These are phyloP conservation scores for Wallacemonas collosoma DNA, from an alignment of 208 protist species.

Conservation along the genomic window DNA sequence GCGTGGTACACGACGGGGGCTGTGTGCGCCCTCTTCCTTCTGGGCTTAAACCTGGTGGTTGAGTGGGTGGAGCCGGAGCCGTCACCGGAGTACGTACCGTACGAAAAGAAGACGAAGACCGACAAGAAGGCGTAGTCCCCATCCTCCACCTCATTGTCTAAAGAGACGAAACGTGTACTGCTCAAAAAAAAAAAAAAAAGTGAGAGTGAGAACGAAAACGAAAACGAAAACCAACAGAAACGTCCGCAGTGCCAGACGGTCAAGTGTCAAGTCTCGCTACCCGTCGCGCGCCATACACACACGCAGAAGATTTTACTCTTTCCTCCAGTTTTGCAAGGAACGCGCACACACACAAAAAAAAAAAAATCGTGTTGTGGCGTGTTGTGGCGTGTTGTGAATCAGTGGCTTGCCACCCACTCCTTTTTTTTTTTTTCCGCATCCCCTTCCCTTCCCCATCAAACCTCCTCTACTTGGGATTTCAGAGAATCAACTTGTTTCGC, in stretches of 20 bases:
- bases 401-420: neutral
- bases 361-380: neutral
- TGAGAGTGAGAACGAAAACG: too few species aligned
- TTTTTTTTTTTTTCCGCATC: conserved; percentile 1
- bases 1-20: conserved; percentile 40
- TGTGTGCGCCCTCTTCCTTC: conserved; percentile 43
- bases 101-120: conserved; percentile 23
- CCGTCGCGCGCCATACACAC: too few species aligned
- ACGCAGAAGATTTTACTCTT: too few species aligned
- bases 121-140: neutral
- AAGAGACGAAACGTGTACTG: neutral
- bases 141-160: neutral
- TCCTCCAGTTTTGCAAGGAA: too few species aligned
- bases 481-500: too few species aligned
- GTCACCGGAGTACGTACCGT: conserved; percentile 72
- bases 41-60: conserved; percentile 53
- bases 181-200: neutral
- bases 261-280: too few species aligned
- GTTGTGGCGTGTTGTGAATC: too few species aligned
- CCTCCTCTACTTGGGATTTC: neutral
- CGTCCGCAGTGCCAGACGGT: too few species aligned
- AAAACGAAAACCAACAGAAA: too few species aligned
- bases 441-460: neutral
- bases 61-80: conserved; percentile 64
- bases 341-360: neutral